Base-by-base conservation (phyloP, 2,329 filamentous ascomycete genomes). In the Penicillium brasilianum region DNA sequence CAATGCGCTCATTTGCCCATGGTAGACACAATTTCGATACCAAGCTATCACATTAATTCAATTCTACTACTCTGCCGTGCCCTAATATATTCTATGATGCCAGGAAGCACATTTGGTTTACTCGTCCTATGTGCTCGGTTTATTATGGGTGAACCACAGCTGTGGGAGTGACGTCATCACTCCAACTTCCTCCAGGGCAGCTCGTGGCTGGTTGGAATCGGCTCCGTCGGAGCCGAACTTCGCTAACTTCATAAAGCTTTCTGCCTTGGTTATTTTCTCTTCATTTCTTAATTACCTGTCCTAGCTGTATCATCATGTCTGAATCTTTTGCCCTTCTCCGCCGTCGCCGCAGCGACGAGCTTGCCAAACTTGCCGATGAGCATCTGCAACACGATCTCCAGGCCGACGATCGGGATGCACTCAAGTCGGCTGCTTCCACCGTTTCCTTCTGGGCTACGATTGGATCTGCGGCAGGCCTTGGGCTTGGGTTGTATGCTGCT, bases 381-480 rank as follows among this genome's bases (percentile, higher is more conserved):
- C 86, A 88, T 71, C 71, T 87, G 58, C 77, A 87, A 66, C 80
- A 87, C 61, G 85, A 88, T 67, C 80, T 88, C 39, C 78, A 77
- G n/a, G 76, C 83, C 52, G 79, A 81, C 28, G 88, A 90, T 70
- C 86, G 87, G 54, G 82, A 87, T 37, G 79, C 80, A 0, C 78
- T 90, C 18, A 78, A 81, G 46, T 79, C 74, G 18, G 88, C 88
- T 5, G 85, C 85, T 6, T 73, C 71, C 7, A 85, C 83, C 59
- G 81, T 90, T 30, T 80, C 81, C 9, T 80, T 77, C 1, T 83
- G 86, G 68, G 82, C 87, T 0, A 79, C 81, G 4, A 67, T 89
- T 59, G 88, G 88, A 36, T 87, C 87, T 1, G 70, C 86, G 6
- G 63, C 87, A 2, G 88, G 88, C 3, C 72, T 90, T 2, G 84